Base-by-base conservation (phyloP, 2,329 filamentous ascomycete species). In the Pseudofabraea citricarpa region DNA sequence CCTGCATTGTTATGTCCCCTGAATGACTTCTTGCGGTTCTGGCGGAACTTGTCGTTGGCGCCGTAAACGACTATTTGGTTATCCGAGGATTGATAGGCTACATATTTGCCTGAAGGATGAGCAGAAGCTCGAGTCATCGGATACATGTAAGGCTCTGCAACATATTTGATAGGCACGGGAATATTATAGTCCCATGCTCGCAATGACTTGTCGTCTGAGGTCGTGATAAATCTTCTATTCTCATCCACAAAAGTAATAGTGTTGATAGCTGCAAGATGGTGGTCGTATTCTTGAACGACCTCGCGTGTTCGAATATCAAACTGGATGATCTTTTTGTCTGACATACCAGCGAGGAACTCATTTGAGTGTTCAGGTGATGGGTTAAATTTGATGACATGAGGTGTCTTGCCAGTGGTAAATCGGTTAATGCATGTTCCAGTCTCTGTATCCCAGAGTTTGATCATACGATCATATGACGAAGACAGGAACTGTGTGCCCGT, bases 181-280 rank as follows among this genome's bases (percentile, higher is more conserved):
- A 98, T 97, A 56, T 90, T 89, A 71, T 95, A 97, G 68, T 98
- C 94, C 94, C 94, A 98, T 1, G 91, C 91, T 48, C 93, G 85
- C 19, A 98, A 77, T 6, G 86, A 91, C 65, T 96, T 95, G 71
- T 98, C 93, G 71, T 98, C 93, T 0, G 89, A 95, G 1, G 94
- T 98, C 20, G 91, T 95, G 72, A 98, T 93, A 74, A 98, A 98
- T 31, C 94, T 86, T 26, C 91, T 83, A 64, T 90, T 89, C 46
- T 94, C 83, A 63, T 98, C 93, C 53, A 94, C 89, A 65, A 97
- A 98, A 4, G 88, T 93, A 54, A 98, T 88, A 8, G 93, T 97
- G 69, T 98, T 98, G 71, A 98, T 85, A 19, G 93, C 89, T n/a
- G 90, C 93, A 49, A 98, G 72, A 64, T 98, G 93, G 65, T 98